Evolutionary conservation across 192 early-diverging fungal species (phyloP).

Genomic region (Endogone sp.): DNA sequence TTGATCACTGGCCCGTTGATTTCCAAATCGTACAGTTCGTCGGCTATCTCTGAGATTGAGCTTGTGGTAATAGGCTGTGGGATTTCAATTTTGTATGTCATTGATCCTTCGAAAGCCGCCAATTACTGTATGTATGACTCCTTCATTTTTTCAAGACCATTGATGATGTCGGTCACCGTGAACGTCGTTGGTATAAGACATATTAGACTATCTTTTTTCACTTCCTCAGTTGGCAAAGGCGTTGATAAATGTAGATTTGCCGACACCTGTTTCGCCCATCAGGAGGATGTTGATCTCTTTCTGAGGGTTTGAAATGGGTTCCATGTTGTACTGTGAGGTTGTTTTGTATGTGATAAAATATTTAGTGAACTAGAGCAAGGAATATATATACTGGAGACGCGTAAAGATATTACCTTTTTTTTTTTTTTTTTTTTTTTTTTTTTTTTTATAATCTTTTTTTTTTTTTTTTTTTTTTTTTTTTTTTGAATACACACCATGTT

Average conservation of each 20-base stretch:
- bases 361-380: too few species aligned
- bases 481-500: too few species aligned
- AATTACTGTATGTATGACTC: slow-evolving; percentile 6
- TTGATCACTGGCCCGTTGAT: too few species aligned
- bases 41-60: too few species aligned
- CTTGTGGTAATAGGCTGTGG: slow-evolving; percentile 3
- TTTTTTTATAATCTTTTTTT: too few species aligned
- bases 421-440: background rate
- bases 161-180: slow-evolving; percentile 8
- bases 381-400: background rate
- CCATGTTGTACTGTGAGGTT: too few species aligned
- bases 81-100: slow-evolving; percentile 9
- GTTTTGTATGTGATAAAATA: too few species aligned
- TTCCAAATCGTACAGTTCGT: too few species aligned
- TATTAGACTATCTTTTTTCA: slow-evolving; percentile 9
- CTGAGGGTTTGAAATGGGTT: too few species aligned
- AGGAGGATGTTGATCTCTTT: slow-evolving; percentile 20
- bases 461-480: too few species aligned
- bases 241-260: slow-evolving; percentile 31
- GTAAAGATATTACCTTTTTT: too few species aligned
- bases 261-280: slow-evolving; percentile 25
- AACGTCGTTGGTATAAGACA: slow-evolving; percentile 19
- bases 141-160: slow-evolving; percentile 7
- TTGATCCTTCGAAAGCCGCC: slow-evolving; percentile 15
- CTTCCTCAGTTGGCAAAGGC: slow-evolving; percentile 23